Evolutionary conservation across 495 filamentous ascomycete genomes (phyloP).

Genomic region (Talaromyces ruber): DNA sequence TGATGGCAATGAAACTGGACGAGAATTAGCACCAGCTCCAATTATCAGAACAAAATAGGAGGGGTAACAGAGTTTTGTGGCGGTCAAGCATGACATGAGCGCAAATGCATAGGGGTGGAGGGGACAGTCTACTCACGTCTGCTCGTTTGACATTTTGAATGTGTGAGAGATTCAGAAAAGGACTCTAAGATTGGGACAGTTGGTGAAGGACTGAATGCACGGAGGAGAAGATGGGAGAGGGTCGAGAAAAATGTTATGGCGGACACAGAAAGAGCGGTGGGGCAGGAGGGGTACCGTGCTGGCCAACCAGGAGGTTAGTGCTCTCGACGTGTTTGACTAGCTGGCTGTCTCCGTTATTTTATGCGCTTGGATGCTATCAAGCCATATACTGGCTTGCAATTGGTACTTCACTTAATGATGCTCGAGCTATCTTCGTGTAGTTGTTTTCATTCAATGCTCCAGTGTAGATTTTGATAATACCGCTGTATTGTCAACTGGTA

Average conservation of each 20-base stretch:
- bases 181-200: background rate
- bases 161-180: slow-evolving; percentile 10
- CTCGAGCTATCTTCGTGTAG: background rate
- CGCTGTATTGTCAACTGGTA: background rate
- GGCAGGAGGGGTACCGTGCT: slow-evolving; percentile 10
- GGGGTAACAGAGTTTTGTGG: slow-evolving; percentile 5
- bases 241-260: background rate
- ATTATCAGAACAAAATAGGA: background rate
- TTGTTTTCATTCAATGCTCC: background rate
- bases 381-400: background rate
- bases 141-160: slow-evolving; percentile 77
- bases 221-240: slow-evolving; percentile 9
- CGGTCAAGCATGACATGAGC: slow-evolving; percentile 14
- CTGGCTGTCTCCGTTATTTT: background rate
- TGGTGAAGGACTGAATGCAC: slow-evolving; percentile 15
- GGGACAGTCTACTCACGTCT: slow-evolving; percentile 64
- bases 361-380: background rate
- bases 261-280: slow-evolving; percentile 9
- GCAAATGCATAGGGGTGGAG: slow-evolving; percentile 15
- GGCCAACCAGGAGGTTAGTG: background rate
- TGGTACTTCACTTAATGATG: background rate
- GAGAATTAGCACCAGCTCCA: slow-evolving; percentile 30
- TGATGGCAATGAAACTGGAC: slow-evolving; percentile 93
- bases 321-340: background rate
- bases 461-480: background rate